Evolutionary conservation across 1,139 yeast species (phyloP).

Genomic region (Kodamaea fungicola): DNA sequence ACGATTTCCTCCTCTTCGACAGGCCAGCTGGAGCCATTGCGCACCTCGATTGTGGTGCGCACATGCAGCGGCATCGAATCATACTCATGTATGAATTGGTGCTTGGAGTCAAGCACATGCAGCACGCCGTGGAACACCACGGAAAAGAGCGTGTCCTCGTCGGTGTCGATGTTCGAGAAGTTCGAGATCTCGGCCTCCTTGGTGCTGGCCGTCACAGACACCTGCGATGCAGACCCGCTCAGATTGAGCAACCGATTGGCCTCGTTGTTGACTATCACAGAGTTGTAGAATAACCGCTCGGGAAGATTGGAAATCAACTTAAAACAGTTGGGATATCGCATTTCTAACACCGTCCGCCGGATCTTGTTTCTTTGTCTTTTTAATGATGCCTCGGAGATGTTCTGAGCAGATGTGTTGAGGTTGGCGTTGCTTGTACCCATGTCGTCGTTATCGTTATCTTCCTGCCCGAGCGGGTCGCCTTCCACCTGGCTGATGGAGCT

Average conservation of each 20-base stretch:
- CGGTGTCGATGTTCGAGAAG: slow-evolving; percentile 29
- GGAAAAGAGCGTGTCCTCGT: slow-evolving; percentile 39
- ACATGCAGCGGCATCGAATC: slow-evolving; percentile 3
- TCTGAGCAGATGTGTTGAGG: slow-evolving; percentile 10
- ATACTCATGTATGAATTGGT: slow-evolving; percentile 8
- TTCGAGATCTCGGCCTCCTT: slow-evolving; percentile 17
- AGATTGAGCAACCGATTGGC: slow-evolving; percentile 23
- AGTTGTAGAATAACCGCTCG: slow-evolving; percentile 36
- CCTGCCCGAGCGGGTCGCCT: slow-evolving; percentile 28
- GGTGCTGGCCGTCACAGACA: background rate
- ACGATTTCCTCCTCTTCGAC: slow-evolving; percentile 27
- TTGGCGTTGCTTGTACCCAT: slow-evolving; percentile 27
- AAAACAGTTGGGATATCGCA: slow-evolving; percentile 37
- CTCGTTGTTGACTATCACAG: slow-evolving; percentile 30
- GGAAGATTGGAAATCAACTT: slow-evolving; percentile 35
- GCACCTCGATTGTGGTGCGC: slow-evolving; percentile 32
- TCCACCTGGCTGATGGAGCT: slow-evolving; percentile 11
- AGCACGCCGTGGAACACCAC: slow-evolving; percentile 30
- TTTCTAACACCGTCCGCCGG: slow-evolving; percentile 30
- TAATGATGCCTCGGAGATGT: slow-evolving; percentile 32
- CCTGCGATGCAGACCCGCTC: background rate
- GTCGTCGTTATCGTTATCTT: slow-evolving; percentile 43
- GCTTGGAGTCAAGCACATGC: slow-evolving; percentile 15
- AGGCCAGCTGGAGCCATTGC: slow-evolving; percentile 45
- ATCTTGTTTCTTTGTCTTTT: slow-evolving; percentile 33